A percentile compares a stretch with the other conserved stretches of the same genome.
These are phyloP conservation scores for Aspergillus quadrilineatus DNA, from an alignment of 2,329 filamentous ascomycete genomes.

Conservation along the genomic window DNA sequence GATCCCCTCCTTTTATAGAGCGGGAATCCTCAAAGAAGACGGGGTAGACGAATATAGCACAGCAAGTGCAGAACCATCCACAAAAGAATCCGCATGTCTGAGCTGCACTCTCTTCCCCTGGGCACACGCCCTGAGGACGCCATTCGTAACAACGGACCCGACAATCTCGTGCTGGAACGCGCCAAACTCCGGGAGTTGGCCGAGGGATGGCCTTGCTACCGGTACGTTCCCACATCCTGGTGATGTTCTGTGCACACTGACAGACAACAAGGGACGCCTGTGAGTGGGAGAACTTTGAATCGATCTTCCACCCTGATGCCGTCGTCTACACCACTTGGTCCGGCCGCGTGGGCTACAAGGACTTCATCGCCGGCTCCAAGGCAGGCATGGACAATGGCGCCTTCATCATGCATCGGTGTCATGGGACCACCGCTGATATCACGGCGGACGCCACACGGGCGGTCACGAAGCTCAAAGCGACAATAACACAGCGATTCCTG, in stretches of 20 bases:
- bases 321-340: conserved; percentile 55
- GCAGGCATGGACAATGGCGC: conserved; percentile 52
- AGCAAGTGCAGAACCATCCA: too few relatives aligned
- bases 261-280: conserved; percentile 39
- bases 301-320: conserved; percentile 51
- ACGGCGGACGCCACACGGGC: conserved; percentile 40
- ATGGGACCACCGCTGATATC: conserved; percentile 47
- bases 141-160: conserved; percentile 51
- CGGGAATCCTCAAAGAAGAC: too few relatives aligned
- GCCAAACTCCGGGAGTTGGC: conserved; percentile 51
- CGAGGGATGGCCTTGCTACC: conserved; percentile 52
- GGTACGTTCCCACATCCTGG: conserved; percentile 12
- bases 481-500: conserved; percentile 51
- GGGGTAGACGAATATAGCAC: too few relatives aligned
- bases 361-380: conserved; percentile 53
- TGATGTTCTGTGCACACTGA: background rate
- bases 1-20: too few relatives aligned
- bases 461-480: conserved; percentile 53
- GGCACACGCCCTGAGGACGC: conserved; percentile 40
- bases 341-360: conserved; percentile 41
- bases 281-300: conserved; percentile 54
- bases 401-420: conserved; percentile 58
- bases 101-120: conserved; percentile 38
- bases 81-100: conserved; percentile 17
- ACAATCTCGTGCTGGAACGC: conserved; percentile 44